Evolutionary conservation across 23 red algal species (phyloP), one percentile per base, ranked within the genome.

Genomic region (Cyanidiococcus yangmingshanensis): DNA sequence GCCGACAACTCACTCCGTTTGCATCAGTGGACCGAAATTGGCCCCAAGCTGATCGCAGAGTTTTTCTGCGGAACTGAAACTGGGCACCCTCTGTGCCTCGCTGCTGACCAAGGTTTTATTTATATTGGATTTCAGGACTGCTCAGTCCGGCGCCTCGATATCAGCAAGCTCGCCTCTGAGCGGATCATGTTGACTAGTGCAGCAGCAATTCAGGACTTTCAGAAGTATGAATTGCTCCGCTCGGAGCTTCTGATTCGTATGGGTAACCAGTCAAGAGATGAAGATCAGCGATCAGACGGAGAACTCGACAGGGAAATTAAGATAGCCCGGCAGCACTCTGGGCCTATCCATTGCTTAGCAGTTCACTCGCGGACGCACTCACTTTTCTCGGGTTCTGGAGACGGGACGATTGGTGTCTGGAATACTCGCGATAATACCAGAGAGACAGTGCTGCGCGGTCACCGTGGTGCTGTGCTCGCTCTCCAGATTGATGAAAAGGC

Each of bases 351-450:
- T 81, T 76, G 76, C 18, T 35, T 90, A 50, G 18, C 63, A 39
- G 51, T 39, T 32, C 80, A 77, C 38, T 57, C 79, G 71, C 57
- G 76, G 18, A 82, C 78, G 34, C 67, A 78, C n/a, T 59, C 76
- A 26, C 38, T 91, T 2, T 86, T 82, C 51, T 86, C 80, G 0
- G 90, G 84, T 36, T 83, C 83, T 71, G 90, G 84, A 29, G 90
- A 93, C 39, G 90, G 83, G 18, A 50, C 84, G 45, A 59, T 93
- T 27, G 75, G 79, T n/a, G 79, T 86, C 37, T 93, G 84, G 84
- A 82, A 93, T 80, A 68, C 84, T 18, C 58, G 58, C 34, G 71
- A 38, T 33, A 80, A 80, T 15, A 37, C 71, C 58, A 81, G 75
- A 51, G 75, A 82, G 29, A 77, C 80, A 59, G 63, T 39, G 37